A percentile compares a stretch with the other conserved stretches of the same genome.
phyloP scores from a whole-genome alignment of 2,329 filamentous ascomycete species.

The Teratosphaeria gauchensis region DNA sequence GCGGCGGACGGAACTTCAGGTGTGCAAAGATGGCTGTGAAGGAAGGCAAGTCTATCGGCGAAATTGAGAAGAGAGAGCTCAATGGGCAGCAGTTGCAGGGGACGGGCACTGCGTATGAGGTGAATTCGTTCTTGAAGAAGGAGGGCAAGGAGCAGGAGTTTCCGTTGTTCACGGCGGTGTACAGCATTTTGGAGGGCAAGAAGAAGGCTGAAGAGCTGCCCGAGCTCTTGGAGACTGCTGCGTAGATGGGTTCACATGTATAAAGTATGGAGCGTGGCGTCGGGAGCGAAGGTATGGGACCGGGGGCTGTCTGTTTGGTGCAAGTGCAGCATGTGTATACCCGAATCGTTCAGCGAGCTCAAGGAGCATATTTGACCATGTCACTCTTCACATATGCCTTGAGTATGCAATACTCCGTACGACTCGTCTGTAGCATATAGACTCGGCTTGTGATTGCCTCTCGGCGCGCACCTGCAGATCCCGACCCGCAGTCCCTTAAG shows the following conservation, averaged over 20 bases:
- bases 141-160: constrained; percentile 73
- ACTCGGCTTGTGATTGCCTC: neutral
- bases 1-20: constrained; percentile 83
- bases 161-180: constrained; percentile 84
- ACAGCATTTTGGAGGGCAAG: constrained; percentile 66
- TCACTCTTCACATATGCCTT: neutral
- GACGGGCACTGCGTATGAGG: constrained; percentile 82
- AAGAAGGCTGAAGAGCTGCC: constrained; percentile 75
- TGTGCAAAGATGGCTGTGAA: constrained; percentile 84
- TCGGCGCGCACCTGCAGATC: neutral
- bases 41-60: constrained; percentile 67
- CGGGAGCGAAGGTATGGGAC: neutral
- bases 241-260: neutral
- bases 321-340: neutral
- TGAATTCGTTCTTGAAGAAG: constrained; percentile 77
- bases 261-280: neutral
- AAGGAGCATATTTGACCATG: neutral
- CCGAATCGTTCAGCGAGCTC: neutral
- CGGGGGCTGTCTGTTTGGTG: neutral
- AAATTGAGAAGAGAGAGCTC: constrained; percentile 80
- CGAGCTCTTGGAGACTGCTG: constrained; percentile 35
- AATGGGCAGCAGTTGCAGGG: constrained; percentile 97
- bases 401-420: neutral
- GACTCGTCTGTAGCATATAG: neutral
- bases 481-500: neutral